phyloP scores from a whole-genome alignment of 768 basidiomycete genomes.

The Lentinula lateritia region DNA sequence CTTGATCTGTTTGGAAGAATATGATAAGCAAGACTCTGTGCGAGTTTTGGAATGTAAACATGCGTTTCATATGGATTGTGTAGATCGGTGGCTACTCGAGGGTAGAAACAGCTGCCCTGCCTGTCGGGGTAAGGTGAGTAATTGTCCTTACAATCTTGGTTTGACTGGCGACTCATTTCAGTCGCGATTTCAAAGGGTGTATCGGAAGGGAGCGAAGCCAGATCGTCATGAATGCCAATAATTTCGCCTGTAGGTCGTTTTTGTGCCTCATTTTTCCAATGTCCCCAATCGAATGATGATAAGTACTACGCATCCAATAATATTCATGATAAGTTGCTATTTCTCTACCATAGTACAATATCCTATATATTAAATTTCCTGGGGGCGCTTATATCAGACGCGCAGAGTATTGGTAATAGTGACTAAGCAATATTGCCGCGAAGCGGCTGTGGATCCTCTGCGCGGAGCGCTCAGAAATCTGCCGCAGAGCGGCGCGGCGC shows the following conservation, averaged over 20 bases:
- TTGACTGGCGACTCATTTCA: neutral
- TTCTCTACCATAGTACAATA: no score
- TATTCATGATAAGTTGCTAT: no score
- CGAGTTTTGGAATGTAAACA: slow-evolving; percentile 81
- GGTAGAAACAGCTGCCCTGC: slow-evolving; percentile 92
- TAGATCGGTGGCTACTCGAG: slow-evolving; percentile 82
- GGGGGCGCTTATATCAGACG: no score
- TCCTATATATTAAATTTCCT: no score
- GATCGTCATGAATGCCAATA: neutral
- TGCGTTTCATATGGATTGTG: slow-evolving; percentile 85
- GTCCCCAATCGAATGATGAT: no score
- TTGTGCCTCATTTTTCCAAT: no score
- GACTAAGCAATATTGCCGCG: no score
- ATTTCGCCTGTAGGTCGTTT: neutral
- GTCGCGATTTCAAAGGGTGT: neutral
- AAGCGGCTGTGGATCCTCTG: no score
- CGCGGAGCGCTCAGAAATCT: no score
- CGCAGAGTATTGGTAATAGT: no score
- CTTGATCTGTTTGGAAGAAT: slow-evolving; percentile 85
- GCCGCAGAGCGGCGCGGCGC: no score
- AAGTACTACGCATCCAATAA: no score
- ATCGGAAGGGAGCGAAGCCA: neutral
- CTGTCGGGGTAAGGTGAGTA: slow-evolving; percentile 69
- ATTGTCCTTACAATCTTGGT: neutral
- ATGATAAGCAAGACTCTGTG: slow-evolving; percentile 69